These are phyloP conservation scores for Quercus lobata DNA, from an alignment of 331 rosid species.

Conservation along the genomic window DNA sequence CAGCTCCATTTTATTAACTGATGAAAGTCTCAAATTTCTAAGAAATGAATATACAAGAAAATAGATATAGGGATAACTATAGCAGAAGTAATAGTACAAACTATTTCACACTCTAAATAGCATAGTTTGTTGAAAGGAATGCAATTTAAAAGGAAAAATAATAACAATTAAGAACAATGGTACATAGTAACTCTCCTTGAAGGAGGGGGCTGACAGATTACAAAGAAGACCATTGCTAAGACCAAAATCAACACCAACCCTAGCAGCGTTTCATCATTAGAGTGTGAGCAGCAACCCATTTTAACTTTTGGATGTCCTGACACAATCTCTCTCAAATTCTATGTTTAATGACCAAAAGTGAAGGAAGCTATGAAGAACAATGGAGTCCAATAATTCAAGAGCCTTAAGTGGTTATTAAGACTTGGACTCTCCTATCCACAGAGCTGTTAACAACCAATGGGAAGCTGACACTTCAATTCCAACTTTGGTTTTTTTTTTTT, in stretches of 20 bases:
- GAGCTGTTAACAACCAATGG: background rate
- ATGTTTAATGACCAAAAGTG: background rate
- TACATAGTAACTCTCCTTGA: constrained; percentile 25
- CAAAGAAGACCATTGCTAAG: constrained; percentile 35
- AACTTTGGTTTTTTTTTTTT: background rate
- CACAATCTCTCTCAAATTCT: background rate
- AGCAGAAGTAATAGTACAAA: no score
- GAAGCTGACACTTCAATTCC: background rate
- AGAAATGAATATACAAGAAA: background rate
- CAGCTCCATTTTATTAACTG: background rate
- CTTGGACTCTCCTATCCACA: constrained; percentile 2
- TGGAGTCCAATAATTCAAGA: background rate
- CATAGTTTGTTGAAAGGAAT: no score
- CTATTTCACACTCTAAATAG: no score
- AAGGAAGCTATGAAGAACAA: background rate
- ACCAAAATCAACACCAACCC: constrained; percentile 29
- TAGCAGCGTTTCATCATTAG: constrained; percentile 2
- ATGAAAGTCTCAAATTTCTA: background rate
- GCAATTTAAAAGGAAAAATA: no score
- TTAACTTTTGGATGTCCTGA: background rate
- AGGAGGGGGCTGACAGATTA: constrained; percentile 26
- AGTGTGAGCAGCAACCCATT: constrained; percentile 13
- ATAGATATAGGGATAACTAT: background rate
- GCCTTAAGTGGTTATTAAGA: background rate
- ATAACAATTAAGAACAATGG: constrained; percentile 21